phyloP scores from a whole-genome alignment of 192 early-diverging fungal genomes.

The Entomortierella chlamydospora region DNA sequence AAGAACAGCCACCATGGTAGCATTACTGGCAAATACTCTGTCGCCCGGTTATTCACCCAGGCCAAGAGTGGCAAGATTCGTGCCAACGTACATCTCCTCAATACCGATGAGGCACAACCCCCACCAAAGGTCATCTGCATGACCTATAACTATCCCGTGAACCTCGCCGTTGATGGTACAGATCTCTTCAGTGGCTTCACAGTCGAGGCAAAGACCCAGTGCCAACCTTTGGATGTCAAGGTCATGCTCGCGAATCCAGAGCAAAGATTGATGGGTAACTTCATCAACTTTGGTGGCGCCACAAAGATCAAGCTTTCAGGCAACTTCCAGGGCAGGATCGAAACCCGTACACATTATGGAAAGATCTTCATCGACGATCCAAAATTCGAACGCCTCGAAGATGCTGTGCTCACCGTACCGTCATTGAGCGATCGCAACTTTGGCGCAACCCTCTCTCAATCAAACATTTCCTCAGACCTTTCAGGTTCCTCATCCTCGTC shows the following conservation, averaged over 20 bases:
- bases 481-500: constrained; percentile 24
- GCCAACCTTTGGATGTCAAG: constrained; percentile 44
- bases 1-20: constrained; percentile 19
- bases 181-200: constrained; percentile 38
- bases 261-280: constrained; percentile 38
- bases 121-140: constrained; percentile 40
- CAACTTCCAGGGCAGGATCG: constrained; percentile 50
- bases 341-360: constrained; percentile 45
- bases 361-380: constrained; percentile 47
- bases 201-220: constrained; percentile 53
- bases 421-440: constrained; percentile 38
- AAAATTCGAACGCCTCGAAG: constrained; percentile 46
- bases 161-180: constrained; percentile 30
- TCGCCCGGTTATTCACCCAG: constrained; percentile 19
- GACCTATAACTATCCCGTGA: constrained; percentile 30
- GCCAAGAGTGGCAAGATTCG: constrained; percentile 36
- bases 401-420: constrained; percentile 23
- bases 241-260: constrained; percentile 33
- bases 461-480: not conserved
- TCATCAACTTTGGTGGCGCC: constrained; percentile 52
- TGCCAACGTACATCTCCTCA: constrained; percentile 35
- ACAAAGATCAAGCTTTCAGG: constrained; percentile 40
- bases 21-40: constrained; percentile 44
- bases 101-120: constrained; percentile 36
- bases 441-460: not conserved